Evolutionary conservation across 345 rosid genomes (phyloP), one percentile per base, ranked within the genome.

Genomic region (Salix suchowensis): DNA sequence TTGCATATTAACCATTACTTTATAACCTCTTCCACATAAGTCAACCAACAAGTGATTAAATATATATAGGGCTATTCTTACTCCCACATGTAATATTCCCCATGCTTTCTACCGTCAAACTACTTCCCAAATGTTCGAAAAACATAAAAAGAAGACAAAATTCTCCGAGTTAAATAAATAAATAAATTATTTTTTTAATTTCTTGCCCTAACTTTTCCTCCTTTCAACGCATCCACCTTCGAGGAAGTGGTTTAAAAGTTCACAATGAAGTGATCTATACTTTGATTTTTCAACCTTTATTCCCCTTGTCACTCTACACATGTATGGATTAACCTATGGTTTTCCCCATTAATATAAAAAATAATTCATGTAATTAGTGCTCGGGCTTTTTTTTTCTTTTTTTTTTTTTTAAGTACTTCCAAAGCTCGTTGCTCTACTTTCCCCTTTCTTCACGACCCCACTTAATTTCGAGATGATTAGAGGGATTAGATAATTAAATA

Each of bases 401-500:
- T 28, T 28, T 28, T 80, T 71, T 80, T 24, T 80, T 80, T 77
- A 58, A 82, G 58, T 71, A 67, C 40, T 78, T 76, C 70, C 70
- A 77, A 71, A 77, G 74, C 68, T 65, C 40, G 48, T 48, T 83
- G 83, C 74, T 74, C 74, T 83, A 12, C 34, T 70, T 68, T 68
- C 30, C 37, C 68, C 73, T 39, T 71, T 74, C 74, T 37, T 36
- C 68, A 44, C 24, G 70, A 71, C 74, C 80, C 86, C 83, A 86
- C 79, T 77, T 74, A 65, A 72, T 72, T 50, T 50, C 39, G 66
- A 68, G 65, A 75, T 83, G 75, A 83, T 86, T 61, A 73, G 72
- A 40, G n/a, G 26, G 74, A 58, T 76, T 77, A 64, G 9, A 72
- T 54, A 55, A 60, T 76, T 72, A 75, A 68, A 37, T 72, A 39